Conservation (phyloP, 495 filamentous ascomycete species). For the Cercophora sp. region DNA sequence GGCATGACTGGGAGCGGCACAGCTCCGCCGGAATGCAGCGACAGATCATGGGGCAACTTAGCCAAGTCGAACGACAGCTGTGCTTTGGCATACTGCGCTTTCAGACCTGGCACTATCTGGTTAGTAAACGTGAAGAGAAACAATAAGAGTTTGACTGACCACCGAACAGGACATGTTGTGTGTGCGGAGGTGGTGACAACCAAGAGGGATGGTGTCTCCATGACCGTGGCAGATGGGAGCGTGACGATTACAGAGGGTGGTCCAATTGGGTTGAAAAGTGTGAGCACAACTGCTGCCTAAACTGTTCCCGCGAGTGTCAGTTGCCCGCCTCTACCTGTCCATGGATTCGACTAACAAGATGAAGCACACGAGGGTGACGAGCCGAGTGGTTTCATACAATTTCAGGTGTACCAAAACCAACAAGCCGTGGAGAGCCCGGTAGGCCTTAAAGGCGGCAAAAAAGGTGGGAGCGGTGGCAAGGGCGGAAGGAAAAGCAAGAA, state of each 20-base stretch:
- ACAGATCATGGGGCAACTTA: background rate
- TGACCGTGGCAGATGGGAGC: conserved; percentile 6
- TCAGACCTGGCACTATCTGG: conserved; percentile 5
- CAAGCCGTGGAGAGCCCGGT: too few species aligned
- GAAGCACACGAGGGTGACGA: background rate
- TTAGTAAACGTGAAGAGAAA: too few species aligned
- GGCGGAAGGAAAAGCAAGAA: conserved; percentile 1
- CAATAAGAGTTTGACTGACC: too few species aligned
- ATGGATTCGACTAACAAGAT: background rate
- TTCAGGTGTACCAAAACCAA: too few species aligned
- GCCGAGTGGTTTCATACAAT: background rate
- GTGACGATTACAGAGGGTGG: background rate
- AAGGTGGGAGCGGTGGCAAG: background rate
- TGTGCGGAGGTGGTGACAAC: conserved; percentile 7
- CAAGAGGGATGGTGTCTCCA: conserved; percentile 7
- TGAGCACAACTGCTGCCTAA: conserved; percentile 8
- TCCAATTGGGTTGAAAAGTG: conserved; percentile 8
- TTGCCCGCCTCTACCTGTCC: background rate
- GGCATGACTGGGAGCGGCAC: background rate
- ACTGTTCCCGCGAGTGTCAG: background rate
- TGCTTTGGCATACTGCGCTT: conserved; percentile 1
- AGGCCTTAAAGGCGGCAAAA: too few species aligned
- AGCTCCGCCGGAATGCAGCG: background rate
- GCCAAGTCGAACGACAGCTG: background rate
- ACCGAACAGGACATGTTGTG: conserved; percentile 7